Conservation (phyloP, 129 eudicot genomes). For the Saposhnikovia divaricata region DNA sequence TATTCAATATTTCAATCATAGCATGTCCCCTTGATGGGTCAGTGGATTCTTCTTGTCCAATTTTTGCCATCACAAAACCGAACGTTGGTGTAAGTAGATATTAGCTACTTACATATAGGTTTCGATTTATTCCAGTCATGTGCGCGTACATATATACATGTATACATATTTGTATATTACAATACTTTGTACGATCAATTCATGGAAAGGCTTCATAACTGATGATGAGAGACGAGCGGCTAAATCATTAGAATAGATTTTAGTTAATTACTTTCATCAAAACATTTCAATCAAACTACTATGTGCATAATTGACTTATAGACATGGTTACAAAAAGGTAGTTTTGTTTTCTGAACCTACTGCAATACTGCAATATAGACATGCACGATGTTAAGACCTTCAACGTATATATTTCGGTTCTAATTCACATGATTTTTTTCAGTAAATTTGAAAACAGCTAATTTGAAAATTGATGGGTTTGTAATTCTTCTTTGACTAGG, state of each 20-base stretch:
- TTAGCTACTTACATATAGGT: background rate
- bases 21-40: background rate
- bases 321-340: background rate
- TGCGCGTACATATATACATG: background rate
- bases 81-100: background rate
- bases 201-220: background rate
- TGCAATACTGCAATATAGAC: background rate
- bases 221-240: no score
- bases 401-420: background rate
- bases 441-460: background rate
- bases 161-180: background rate
- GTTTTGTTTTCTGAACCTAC: background rate
- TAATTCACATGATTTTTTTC: background rate
- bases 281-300: background rate
- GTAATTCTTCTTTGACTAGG: background rate
- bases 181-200: background rate
- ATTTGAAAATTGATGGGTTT: background rate
- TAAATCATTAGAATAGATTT: no score
- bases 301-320: background rate
- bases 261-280: background rate
- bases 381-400: background rate
- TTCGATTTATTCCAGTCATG: background rate
- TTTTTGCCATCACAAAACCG: background rate
- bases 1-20: background rate
- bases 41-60: conserved; percentile 9